Conservation (phyloP, 1,284 basidiomycete genomes). For the Ustilago lituana region DNA sequence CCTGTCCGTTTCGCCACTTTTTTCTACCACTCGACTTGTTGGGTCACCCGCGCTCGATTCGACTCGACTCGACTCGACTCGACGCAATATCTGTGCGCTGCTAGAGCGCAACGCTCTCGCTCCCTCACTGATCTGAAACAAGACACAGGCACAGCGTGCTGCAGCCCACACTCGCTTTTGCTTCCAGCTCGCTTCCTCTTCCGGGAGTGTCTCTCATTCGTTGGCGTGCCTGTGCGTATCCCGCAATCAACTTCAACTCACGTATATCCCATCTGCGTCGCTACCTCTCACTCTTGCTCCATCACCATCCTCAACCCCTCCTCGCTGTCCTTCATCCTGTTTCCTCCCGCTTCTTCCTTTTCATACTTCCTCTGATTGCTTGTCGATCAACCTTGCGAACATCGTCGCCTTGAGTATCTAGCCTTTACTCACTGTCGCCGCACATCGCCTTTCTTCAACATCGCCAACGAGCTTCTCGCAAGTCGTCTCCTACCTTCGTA, state of each 20-base stretch:
- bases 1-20: not conserved
- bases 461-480: conserved; percentile 3
- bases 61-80: too few species aligned
- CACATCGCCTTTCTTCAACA: conserved; percentile 12
- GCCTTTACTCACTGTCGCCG: conserved; percentile 47
- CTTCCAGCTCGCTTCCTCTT: too few species aligned
- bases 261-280: conserved; percentile 4
- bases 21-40: not conserved
- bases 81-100: too few species aligned
- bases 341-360: not conserved
- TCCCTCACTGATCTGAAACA: too few species aligned
- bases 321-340: conserved; percentile 12
- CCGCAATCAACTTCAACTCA: not conserved
- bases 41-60: too few species aligned
- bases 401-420: conserved; percentile 46
- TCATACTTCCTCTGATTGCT: conserved; percentile 11
- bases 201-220: too few species aligned
- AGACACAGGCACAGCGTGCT: not conserved
- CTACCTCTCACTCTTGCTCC: conserved; percentile 6
- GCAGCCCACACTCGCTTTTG: not conserved
- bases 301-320: conserved; percentile 19
- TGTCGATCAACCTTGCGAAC: conserved; percentile 18
- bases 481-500: conserved; percentile 1
- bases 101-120: too few species aligned
- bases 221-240: conserved; percentile 14